Evolutionary conservation across 805 yeast genomes (phyloP), one percentile per base, ranked within the genome.

Genomic region (Suhomyces sp.): DNA sequence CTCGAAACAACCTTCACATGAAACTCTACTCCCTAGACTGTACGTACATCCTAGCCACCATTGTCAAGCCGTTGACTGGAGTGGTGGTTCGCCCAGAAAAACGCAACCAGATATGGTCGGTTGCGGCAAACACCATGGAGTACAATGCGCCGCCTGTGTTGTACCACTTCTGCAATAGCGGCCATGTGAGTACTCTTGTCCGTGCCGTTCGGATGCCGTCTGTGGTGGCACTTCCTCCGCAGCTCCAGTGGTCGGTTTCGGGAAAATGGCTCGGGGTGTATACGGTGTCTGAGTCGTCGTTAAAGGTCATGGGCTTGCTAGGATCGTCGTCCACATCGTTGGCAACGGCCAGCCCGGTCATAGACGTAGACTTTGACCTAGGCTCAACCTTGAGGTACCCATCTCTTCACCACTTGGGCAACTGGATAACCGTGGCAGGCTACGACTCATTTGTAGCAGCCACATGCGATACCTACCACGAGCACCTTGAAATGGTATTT

Each of bases 21-120:
- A 69, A 68, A 46, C 60, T 74, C 9, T 75, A 72, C 54, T 74
- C 79, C 0, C 53, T 75, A 3, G 73, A 72, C 52, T 68, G 74
- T 51, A 64, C 73, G 0, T 68, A 66, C 41, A 54, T 70, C 10
- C 53, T 72, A 5, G 62, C 68, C 51, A 68, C 68, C 7, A 54
- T 75, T 1, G 61, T 69, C 31, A 72, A 71, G 51, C 80, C 80
- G 1, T 48, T 57, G 6, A 55, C 51, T 9, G 40, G 52, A 15
- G 45, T 69, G 7, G 22, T 63, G 6, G 33, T 57, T 5, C 62
- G 68, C 13, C 66, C 68, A 1, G 46, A 49, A n/a, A 46, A 53
- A 17, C 41, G 53, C 5, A 50, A 59, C 26, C 22, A 49, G 10
- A 55, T 69, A n/a, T 75, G 77, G 77, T 63, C 74, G 6, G 51